Evolutionary conservation across 805 yeast species (phyloP), one percentile per base, ranked within the genome.

Genomic region (Komagataella pseudopastoris): DNA sequence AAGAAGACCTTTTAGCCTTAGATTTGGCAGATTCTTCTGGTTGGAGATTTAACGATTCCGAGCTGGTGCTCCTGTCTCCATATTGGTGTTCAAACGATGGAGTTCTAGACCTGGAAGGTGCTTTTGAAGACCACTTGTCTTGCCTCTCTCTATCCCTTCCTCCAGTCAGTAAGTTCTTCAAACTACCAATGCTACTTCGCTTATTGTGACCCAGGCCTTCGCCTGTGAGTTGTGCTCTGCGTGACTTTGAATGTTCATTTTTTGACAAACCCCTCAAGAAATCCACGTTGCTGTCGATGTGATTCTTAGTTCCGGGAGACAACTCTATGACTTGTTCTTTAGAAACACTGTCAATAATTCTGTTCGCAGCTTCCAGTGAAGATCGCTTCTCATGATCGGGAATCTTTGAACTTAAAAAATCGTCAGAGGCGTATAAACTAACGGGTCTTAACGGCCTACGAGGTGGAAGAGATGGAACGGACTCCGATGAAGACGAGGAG

Each of bases 201-300:
- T 66, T 66, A 18, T 53, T 59, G 46, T 58, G 58, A 18, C 56
- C 45, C 47, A 44, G 48, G 53, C 49, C 24, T 3, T 49, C 51
- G 12, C 55, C 53, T 12, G 55, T 52, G 8, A 46, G 8, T 4
- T 46, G 23, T 17, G 49, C 48, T 20, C 66, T 62, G 14, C 61
- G 24, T 8, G 66, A 60, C 22, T 56, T 62, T 44, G 62, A 47
- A 50, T 63, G 59, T 4, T 64, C 67, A 52, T 68, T 67, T n/a
- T 63, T 63, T 10, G 71, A 65, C 20, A 71, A 53, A 23, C 56
- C 62, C 50, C 64, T 67, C 43, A 71, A 51, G 54, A 69, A 72
- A 36, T 67, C 75, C 22, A 71, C 63, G 44, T 67, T 70, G 51
- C 67, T 68, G 53, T 65, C 63, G 30, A 65, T 65, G 23, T 59